Evolutionary conservation across 1,284 basidiomycete species (phyloP).

Genomic region (Ceratobasidium theobromae): DNA sequence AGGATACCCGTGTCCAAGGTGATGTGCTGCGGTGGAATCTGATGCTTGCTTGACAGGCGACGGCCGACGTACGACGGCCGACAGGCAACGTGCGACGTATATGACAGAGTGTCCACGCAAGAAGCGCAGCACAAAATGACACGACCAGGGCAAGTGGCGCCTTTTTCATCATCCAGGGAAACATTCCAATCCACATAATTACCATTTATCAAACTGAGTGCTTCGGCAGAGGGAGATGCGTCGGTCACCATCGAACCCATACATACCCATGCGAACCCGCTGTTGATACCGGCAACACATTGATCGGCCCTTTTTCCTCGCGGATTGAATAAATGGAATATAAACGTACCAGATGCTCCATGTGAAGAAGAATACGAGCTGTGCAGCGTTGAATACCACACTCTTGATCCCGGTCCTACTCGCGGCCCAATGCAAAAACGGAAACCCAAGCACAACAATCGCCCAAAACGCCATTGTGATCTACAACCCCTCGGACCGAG

Average conservation of each 20-base stretch:
- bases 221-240: conserved; percentile 36
- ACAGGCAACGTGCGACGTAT: no score
- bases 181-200: no score
- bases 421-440: conserved; percentile 36
- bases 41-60: no score
- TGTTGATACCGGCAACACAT: no score
- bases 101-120: no score
- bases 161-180: no score
- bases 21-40: no score
- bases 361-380: conserved; percentile 33
- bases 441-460: conserved; percentile 36
- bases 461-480: conserved; percentile 35
- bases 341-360: conserved; percentile 10
- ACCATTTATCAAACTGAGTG: conserved; percentile 37
- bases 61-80: no score
- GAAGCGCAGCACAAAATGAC: no score
- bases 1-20: no score
- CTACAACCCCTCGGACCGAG: neutral
- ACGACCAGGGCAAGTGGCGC: no score
- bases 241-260: conserved; percentile 36
- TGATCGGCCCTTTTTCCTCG: neutral
- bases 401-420: conserved; percentile 16
- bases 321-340: neutral
- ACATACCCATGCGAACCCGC: conserved; percentile 20
- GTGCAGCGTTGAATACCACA: conserved; percentile 29